Conservation (phyloP, 2,329 filamentous ascomycete species). For the Penicillium sp. region DNA sequence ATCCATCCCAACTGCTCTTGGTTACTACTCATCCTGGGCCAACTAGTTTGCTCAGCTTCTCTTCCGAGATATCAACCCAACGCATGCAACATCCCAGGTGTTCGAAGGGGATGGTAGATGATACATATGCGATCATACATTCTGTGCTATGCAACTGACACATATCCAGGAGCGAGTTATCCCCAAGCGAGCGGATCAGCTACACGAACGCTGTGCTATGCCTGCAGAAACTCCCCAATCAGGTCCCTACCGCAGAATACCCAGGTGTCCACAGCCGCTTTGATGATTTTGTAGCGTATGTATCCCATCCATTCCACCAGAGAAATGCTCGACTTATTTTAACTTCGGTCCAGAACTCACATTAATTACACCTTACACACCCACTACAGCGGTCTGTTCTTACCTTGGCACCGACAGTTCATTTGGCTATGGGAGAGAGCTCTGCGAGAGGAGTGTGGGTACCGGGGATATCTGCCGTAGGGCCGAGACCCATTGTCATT, state of each 20-base stretch:
- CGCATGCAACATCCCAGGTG: neutral
- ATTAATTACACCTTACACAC: constrained; percentile 27
- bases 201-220: constrained; percentile 27
- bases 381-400: constrained; percentile 23
- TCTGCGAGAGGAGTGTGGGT: constrained; percentile 34
- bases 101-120: constrained; percentile 18
- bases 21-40: neutral
- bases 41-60: neutral
- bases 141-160: neutral
- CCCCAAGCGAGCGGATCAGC: constrained; percentile 13
- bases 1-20: neutral
- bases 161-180: constrained; percentile 19
- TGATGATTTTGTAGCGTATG: constrained; percentile 31
- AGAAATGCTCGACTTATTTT: neutral
- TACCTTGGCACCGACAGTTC: constrained; percentile 35
- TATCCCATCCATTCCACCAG: neutral
- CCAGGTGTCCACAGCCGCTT: constrained; percentile 25
- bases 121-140: too few relatives aligned
- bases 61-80: neutral
- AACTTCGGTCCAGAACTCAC: constrained; percentile 11
- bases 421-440: constrained; percentile 27
- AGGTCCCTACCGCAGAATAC: constrained; percentile 18
- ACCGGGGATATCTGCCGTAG: constrained; percentile 27
- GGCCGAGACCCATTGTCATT: neutral
- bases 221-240: constrained; percentile 16